Conservation (phyloP, 106 monocot species). For the Amphibolis antarctica region DNA sequence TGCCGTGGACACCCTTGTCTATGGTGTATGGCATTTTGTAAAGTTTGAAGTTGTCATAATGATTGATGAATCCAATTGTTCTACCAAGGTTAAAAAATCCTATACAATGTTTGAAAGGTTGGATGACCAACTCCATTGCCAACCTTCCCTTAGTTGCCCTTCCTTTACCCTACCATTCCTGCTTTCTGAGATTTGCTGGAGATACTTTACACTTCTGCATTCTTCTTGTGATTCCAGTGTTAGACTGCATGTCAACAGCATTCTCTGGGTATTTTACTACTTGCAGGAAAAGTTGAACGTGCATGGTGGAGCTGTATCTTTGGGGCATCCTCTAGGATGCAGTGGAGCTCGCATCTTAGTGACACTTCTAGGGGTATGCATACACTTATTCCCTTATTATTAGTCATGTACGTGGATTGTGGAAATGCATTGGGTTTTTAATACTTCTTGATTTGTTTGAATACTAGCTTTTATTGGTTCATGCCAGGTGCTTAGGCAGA, state of each 20-base stretch:
- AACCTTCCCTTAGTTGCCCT: too few relatives aligned
- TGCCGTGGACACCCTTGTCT: too few relatives aligned
- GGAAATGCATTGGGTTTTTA: background rate
- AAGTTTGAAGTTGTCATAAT: too few relatives aligned
- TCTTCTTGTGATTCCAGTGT: background rate
- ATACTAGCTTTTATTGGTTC: background rate
- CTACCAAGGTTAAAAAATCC: too few relatives aligned
- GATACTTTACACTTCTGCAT: background rate
- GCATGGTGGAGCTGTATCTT: slow-evolving; percentile 92
- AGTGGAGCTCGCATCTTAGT: slow-evolving; percentile 96
- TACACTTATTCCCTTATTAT: background rate
- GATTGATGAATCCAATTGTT: too few relatives aligned
- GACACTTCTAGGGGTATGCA: slow-evolving; percentile 81
- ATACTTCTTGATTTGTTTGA: background rate
- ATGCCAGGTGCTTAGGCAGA: slow-evolving; percentile 63
- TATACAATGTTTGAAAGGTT: too few relatives aligned
- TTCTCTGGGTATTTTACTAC: background rate
- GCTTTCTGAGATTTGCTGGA: too few relatives aligned
- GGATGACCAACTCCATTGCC: too few relatives aligned
- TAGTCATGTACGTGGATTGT: too few relatives aligned
- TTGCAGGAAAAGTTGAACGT: slow-evolving; percentile 94
- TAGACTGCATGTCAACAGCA: background rate
- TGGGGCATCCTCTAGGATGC: slow-evolving; percentile 95
- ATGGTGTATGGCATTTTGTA: too few relatives aligned
- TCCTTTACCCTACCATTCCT: too few relatives aligned